These are phyloP conservation scores for Mortierella sp. DNA, from an alignment of 371 early-diverging fungal species.

Conservation along the genomic window DNA sequence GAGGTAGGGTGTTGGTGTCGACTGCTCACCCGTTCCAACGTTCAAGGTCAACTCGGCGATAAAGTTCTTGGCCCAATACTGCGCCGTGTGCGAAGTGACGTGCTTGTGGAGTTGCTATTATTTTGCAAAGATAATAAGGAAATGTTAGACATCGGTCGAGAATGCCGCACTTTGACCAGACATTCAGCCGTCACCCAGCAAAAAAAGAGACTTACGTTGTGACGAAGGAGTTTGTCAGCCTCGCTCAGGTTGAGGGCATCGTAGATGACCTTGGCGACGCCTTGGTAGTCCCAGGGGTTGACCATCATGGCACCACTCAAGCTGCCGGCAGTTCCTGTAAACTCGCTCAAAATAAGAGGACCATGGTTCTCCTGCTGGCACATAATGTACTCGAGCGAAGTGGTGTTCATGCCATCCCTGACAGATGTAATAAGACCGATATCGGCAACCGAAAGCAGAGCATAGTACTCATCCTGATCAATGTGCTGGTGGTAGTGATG, in stretches of 20 bases:
- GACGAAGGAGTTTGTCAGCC: constrained; percentile 85
- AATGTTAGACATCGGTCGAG: neutral
- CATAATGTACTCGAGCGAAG: constrained; percentile 97
- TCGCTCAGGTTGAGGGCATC: constrained; percentile 88
- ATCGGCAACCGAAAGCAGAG: constrained; percentile 95
- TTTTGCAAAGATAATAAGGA: neutral
- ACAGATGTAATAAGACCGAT: constrained; percentile 95
- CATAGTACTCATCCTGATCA: constrained; percentile 94
- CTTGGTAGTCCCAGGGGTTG: constrained; percentile 98
- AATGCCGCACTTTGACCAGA: too few relatives aligned
- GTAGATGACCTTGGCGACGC: constrained; percentile 94
- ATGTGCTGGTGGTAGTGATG: constrained; percentile 97
- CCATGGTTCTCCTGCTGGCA: constrained; percentile 95
- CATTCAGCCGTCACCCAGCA: too few relatives aligned
- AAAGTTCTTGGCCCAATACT: constrained; percentile 94
- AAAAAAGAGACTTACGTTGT: constrained; percentile 68
- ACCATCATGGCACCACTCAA: constrained; percentile 92
- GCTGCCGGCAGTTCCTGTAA: constrained; percentile 97
- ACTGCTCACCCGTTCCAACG: constrained; percentile 64
- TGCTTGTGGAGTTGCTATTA: constrained; percentile 86
- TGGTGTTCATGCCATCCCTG: constrained; percentile 99
- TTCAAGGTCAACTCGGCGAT: constrained; percentile 69
- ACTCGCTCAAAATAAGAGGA: constrained; percentile 95
- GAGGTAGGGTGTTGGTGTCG: constrained; percentile 78
- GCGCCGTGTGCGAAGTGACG: constrained; percentile 91